Evolutionary conservation across 169 alveolate genomes (phyloP).

Genomic region (Plasmodium cynomolgi): DNA sequence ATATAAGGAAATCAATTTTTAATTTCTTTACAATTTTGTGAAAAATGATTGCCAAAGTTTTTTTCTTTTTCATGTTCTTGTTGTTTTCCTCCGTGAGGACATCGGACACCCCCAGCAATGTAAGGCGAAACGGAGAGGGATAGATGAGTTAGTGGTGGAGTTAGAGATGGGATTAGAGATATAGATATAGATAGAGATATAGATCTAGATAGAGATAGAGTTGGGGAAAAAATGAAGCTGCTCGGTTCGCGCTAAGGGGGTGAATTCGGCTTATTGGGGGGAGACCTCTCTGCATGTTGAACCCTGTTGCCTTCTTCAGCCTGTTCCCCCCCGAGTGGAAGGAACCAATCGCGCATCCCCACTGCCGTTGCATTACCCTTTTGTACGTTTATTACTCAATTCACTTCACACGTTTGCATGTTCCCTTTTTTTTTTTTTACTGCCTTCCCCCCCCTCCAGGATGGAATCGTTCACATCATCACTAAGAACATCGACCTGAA

Average conservation of each 20-base stretch:
- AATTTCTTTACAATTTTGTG: background rate
- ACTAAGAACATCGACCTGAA: slow-evolving; percentile 53
- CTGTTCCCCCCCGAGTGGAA: too few species aligned
- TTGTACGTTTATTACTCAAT: background rate
- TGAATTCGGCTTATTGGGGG: too few species aligned
- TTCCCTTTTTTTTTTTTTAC: background rate
- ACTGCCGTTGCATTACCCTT: background rate
- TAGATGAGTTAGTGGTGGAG: background rate
- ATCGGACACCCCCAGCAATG: slow-evolving; percentile 20
- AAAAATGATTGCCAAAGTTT: slow-evolving; percentile 1
- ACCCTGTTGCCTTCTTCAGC: too few species aligned
- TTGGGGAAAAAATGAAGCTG: too few species aligned
- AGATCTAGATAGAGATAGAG: background rate
- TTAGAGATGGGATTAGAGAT: background rate
- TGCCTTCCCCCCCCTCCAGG: slow-evolving; percentile 17
- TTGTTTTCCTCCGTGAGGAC: slow-evolving; percentile 1
- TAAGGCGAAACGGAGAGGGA: background rate
- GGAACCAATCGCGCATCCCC: too few species aligned
- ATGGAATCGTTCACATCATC: slow-evolving; percentile 30
- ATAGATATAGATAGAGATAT: background rate
- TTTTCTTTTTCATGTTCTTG: background rate
- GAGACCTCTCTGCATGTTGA: too few species aligned
- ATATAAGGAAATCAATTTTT: background rate
- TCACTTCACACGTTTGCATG: background rate
- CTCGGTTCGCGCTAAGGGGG: too few species aligned